These are phyloP conservation scores for Dioscorea dumetorum DNA, from an alignment of 106 monocot species.

Conservation along the genomic window DNA sequence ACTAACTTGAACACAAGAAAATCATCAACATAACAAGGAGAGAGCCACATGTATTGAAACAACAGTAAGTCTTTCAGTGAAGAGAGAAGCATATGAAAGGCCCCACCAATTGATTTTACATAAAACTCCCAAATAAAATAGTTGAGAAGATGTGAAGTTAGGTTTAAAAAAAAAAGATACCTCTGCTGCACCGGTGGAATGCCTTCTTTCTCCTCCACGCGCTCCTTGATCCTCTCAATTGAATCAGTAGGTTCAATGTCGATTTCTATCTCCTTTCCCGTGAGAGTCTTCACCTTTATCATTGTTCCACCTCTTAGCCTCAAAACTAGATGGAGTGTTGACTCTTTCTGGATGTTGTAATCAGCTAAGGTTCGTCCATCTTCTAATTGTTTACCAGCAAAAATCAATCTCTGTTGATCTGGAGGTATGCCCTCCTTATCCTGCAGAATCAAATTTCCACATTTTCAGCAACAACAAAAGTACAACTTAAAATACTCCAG, in stretches of 20 bases:
- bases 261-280: slow-evolving; percentile 35
- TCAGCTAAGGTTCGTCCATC: slow-evolving; percentile 33
- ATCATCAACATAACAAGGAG: neutral
- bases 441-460: slow-evolving; percentile 9
- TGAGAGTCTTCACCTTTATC: slow-evolving; percentile 41
- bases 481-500: too few species aligned
- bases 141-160: neutral
- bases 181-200: slow-evolving; percentile 46
- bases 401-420: slow-evolving; percentile 31
- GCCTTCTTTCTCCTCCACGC: slow-evolving; percentile 42
- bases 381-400: slow-evolving; percentile 35
- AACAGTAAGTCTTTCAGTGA: neutral
- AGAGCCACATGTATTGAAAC: neutral
- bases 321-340: slow-evolving; percentile 34
- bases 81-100: neutral
- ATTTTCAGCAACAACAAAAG: neutral
- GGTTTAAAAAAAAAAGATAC: neutral
- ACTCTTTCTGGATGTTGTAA: slow-evolving; percentile 40
- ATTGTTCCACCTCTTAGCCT: slow-evolving; percentile 32
- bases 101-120: too few species aligned
- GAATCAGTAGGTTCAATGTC: slow-evolving; percentile 33
- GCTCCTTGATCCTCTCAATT: slow-evolving; percentile 31
- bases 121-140: too few species aligned
- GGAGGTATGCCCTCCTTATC: slow-evolving; percentile 36
- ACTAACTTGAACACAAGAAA: neutral